A percentile compares a stretch with the other conserved stretches of the same genome.
Evolutionary conservation across 352 stramenopile species (phyloP).

Genomic region (Phytophthora rubi): DNA sequence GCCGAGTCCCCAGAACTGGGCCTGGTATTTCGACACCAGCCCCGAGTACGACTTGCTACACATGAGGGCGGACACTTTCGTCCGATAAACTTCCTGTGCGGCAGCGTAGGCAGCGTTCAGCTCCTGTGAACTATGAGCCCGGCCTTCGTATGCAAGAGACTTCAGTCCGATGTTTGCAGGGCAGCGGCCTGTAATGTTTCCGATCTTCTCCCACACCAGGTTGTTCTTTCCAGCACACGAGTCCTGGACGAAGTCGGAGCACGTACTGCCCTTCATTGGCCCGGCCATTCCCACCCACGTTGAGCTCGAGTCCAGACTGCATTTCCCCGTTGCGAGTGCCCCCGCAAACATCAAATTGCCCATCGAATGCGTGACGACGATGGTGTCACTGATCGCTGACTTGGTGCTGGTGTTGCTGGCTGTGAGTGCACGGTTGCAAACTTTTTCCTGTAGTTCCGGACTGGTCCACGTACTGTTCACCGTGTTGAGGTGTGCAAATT

Average conservation of each 20-base stretch:
- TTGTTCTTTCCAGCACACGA: constrained; percentile 35
- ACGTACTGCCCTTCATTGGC: constrained; percentile 42
- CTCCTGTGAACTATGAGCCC: constrained; percentile 9
- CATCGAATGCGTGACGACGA: constrained; percentile 49
- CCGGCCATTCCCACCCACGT: constrained; percentile 39
- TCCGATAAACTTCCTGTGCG: constrained; percentile 29
- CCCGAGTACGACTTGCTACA: constrained; percentile 43
- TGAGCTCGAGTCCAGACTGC: constrained; percentile 19
- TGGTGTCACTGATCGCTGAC: constrained; percentile 28
- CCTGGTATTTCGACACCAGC: constrained; percentile 35
- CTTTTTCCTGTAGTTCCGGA: constrained; percentile 31
- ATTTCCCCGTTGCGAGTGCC: constrained; percentile 14
- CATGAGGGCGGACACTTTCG: constrained; percentile 39
- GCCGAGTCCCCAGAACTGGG: constrained; percentile 19
- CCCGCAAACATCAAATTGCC: constrained; percentile 36
- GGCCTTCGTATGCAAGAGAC: constrained; percentile 38
- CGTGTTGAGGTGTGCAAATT: constrained; percentile 52
- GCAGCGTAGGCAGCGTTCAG: constrained; percentile 30
- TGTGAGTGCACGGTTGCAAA: constrained; percentile 35
- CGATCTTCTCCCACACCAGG: constrained; percentile 19
- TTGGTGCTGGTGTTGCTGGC: constrained; percentile 22
- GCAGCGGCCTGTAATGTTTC: constrained; percentile 36
- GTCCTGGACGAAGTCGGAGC: constrained; percentile 37
- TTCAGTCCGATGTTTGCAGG: constrained; percentile 27
- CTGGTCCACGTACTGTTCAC: constrained; percentile 51